These are phyloP conservation scores for Trichoderma pleuroti DNA, from an alignment of 2,329 filamentous ascomycete genomes.

Conservation along the genomic window DNA sequence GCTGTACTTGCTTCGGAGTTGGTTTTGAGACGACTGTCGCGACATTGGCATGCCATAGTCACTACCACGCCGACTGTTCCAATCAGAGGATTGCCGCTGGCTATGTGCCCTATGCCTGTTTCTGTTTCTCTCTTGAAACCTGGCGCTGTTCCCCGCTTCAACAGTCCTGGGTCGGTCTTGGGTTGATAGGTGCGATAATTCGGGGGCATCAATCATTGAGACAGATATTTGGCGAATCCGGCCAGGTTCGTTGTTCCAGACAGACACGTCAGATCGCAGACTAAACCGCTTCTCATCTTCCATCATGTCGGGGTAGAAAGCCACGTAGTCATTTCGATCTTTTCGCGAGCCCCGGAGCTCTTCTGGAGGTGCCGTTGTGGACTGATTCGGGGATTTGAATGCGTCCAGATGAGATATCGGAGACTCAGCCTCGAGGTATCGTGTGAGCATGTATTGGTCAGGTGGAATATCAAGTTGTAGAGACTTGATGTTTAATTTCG, in stretches of 20 bases:
- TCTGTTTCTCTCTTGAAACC: background rate
- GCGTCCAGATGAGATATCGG: background rate
- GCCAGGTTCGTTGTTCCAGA: constrained; percentile 24
- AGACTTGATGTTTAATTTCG: background rate
- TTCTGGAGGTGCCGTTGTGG: background rate
- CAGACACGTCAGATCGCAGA: constrained; percentile 25
- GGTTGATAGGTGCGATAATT: background rate
- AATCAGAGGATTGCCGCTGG: constrained; percentile 6
- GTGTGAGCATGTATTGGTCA: constrained; percentile 18
- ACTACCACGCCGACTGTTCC: background rate
- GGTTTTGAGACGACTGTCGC: constrained; percentile 11
- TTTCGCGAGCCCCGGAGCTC: background rate
- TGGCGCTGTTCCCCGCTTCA: background rate
- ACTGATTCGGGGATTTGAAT: background rate
- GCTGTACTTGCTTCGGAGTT: constrained; percentile 6
- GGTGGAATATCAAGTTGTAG: constrained; percentile 2
- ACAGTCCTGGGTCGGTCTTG: background rate
- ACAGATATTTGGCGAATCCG: constrained; percentile 11
- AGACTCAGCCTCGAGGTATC: constrained; percentile 19
- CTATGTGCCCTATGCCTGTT: background rate
- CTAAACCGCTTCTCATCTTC: constrained; percentile 19
- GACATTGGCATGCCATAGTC: constrained; percentile 4
- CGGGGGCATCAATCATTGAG: constrained; percentile 13
- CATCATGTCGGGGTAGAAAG: background rate
- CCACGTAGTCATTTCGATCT: background rate